Evolutionary conservation across 805 yeast genomes (phyloP), one percentile per base, ranked within the genome.

Genomic region (Yarrowia osloensis): DNA sequence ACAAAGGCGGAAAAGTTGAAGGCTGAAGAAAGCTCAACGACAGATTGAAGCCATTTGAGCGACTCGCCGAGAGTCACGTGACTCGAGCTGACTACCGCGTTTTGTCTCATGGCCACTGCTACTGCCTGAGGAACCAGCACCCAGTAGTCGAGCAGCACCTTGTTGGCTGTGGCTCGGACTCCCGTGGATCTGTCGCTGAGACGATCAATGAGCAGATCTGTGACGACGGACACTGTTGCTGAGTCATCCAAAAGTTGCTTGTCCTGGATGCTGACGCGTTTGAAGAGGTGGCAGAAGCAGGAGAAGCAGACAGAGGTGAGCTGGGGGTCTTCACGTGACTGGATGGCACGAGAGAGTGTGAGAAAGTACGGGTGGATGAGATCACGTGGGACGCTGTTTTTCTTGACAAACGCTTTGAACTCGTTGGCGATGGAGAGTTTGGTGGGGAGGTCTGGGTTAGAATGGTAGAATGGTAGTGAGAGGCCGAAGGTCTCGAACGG

Each of bases 201-300:
- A 4, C 76, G 70, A 24, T 73, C 73, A 12, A 79, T 69, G 59
- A 81, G 70, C 12, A 74, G 65, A 4, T 78, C 78, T 22, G 54
- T 61, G 1, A 63, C 49, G 15, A 40, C 59, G 4, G 26, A 15
- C 31, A 77, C 72, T 49, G 78, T 77, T 17, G 71, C 69, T 37
- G 73, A 70, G n/a, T 69, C 72, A n/a, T 71, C 67, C 26, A 80
- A 72, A 19, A 73, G 73, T 15, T 72, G 68, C n/a, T 75, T 73
- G 42, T 79, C 75, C 65, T 74, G 85, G 70, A 78, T 76, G 26
- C 80, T 77, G 8, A 80, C 77, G 11, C 85, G 74, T 68, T 81
- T 81, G 26, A 80, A 75, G 17, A 83, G 70, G 70, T 82, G 82
- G 69, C 84, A 81, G 21, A 82, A 70, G 31, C 84, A 73, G 1